phyloP scores from a whole-genome alignment of 2,329 filamentous ascomycete genomes.

The Rutstroemia sp. region DNA sequence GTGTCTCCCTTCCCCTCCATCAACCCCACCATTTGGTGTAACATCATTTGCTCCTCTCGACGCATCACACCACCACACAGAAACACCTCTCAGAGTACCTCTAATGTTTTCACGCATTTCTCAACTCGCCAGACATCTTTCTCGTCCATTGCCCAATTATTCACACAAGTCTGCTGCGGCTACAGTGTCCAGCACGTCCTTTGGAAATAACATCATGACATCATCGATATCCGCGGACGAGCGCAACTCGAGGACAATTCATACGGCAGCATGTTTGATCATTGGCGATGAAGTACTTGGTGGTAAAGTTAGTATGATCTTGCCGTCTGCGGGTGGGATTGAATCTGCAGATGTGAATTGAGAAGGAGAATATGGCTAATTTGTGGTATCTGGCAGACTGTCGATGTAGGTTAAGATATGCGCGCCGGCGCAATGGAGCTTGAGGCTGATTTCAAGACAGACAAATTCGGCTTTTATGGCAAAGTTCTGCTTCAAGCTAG shows the following conservation, averaged over 20 bases:
- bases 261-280: constrained; percentile 85
- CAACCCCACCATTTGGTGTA: no score
- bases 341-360: not conserved
- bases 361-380: constrained; percentile 25
- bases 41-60: no score
- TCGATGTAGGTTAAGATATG: constrained; percentile 28
- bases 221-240: constrained; percentile 42
- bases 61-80: not conserved
- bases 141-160: constrained; percentile 52
- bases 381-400: constrained; percentile 24
- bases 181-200: not conserved
- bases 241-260: constrained; percentile 60
- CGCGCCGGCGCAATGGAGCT: not conserved
- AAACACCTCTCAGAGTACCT: not conserved
- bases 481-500: constrained; percentile 56
- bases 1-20: no score
- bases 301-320: constrained; percentile 62
- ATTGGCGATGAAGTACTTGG: constrained; percentile 97
- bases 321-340: constrained; percentile 20
- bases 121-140: constrained; percentile 66
- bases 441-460: constrained; percentile 32
- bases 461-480: constrained; percentile 59
- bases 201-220: constrained; percentile 35
- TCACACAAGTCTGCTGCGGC: constrained; percentile 34
- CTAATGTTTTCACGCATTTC: constrained; percentile 70